Conservation (phyloP, 495 filamentous ascomycete genomes). For the Aspergillus sclerotioniger region DNA sequence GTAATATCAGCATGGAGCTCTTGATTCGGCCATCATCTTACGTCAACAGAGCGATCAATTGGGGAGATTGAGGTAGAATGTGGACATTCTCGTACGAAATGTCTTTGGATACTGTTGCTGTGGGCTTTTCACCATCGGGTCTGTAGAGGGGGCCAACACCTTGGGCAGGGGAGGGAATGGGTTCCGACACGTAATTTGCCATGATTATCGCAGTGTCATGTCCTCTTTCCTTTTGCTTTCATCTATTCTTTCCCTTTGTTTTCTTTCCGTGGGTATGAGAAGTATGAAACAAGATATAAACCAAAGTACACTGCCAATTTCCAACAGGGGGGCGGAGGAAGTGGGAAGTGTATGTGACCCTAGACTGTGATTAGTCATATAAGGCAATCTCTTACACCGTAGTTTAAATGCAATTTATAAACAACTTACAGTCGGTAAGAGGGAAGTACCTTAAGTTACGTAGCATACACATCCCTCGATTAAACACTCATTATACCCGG, state of each 20-base stretch:
- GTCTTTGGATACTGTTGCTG: slow-evolving; percentile 81
- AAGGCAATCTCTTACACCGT: no score
- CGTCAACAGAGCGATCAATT: slow-evolving; percentile 96
- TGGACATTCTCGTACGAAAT: slow-evolving; percentile 86
- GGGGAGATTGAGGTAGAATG: slow-evolving; percentile 87
- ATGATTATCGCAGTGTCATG: slow-evolving; percentile 14
- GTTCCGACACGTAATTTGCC: slow-evolving; percentile 24
- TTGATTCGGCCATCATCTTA: slow-evolving; percentile 49
- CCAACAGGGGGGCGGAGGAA: no score
- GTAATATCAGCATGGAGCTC: not conserved
- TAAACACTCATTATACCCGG: no score
- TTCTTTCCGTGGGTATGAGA: not conserved
- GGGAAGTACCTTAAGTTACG: no score
- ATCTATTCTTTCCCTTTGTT: not conserved
- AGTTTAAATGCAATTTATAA: no score
- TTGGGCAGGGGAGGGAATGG: slow-evolving; percentile 58
- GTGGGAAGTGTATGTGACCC: no score
- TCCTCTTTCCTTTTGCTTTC: not conserved
- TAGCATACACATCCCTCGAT: no score
- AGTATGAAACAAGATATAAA: not conserved
- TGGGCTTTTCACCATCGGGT: slow-evolving; percentile 74
- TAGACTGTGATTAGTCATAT: no score
- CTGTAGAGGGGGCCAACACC: slow-evolving; percentile 78
- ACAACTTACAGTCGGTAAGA: no score
- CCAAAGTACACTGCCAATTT: no score